Conservation (phyloP, 768 basidiomycete genomes). For the Cyclocybe cylindracea region DNA sequence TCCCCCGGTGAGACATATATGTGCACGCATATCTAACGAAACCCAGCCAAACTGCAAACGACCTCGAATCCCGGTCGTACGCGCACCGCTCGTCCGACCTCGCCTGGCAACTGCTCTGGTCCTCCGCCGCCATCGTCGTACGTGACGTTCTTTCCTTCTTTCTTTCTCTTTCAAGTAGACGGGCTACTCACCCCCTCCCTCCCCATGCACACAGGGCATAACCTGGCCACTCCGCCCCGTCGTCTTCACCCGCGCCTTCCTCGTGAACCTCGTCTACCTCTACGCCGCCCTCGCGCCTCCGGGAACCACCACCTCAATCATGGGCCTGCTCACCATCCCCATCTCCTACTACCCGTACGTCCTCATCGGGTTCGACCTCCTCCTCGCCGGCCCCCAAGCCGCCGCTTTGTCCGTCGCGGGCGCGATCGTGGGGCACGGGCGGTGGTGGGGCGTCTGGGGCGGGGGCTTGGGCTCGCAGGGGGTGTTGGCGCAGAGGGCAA, state of each 20-base stretch:
- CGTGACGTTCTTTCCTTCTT: constrained; percentile 25
- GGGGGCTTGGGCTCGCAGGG: constrained; percentile 43
- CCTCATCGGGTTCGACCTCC: constrained; percentile 70
- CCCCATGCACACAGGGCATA: constrained; percentile 32
- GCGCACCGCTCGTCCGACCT: constrained; percentile 66
- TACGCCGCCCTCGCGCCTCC: constrained; percentile 65
- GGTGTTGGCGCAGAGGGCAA: constrained; percentile 37
- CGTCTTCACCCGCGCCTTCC: constrained; percentile 64
- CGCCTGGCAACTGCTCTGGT: constrained; percentile 70
- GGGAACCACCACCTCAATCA: constrained; percentile 68
- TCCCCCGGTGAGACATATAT: neutral
- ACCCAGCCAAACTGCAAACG: constrained; percentile 61
- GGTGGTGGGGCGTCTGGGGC: constrained; percentile 78
- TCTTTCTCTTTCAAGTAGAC: too few relatives aligned
- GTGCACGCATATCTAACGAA: neutral
- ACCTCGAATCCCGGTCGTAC: constrained; percentile 66
- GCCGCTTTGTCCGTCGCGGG: constrained; percentile 66
- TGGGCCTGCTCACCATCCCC: constrained; percentile 79
- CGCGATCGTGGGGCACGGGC: constrained; percentile 74
- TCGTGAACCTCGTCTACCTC: constrained; percentile 70
- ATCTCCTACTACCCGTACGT: constrained; percentile 73
- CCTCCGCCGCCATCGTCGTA: constrained; percentile 60
- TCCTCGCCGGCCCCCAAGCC: constrained; percentile 58
- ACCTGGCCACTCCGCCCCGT: constrained; percentile 61
- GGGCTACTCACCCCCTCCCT: neutral